Percentiles rank a stretch among this genome's conserved stretches.
These are phyloP conservation scores for Naganishia antarctica DNA, from an alignment of 768 basidiomycete genomes.

Conservation along the genomic window DNA sequence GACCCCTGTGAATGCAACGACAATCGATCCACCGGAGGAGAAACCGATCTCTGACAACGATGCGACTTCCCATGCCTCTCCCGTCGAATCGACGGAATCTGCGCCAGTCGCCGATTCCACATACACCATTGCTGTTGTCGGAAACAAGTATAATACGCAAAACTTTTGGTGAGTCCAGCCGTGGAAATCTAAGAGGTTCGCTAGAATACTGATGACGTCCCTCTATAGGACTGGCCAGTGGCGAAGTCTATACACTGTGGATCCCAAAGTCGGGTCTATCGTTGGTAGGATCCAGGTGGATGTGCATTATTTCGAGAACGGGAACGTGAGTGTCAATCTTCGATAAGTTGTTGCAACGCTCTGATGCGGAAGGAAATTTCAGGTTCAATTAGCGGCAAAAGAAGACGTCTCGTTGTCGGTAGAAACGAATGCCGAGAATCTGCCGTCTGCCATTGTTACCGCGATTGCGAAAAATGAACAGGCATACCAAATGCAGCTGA, in stretches of 20 bases:
- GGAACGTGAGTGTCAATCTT: slow-evolving; percentile 61
- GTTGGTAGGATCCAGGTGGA: slow-evolving; percentile 72
- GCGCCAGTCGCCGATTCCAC: slow-evolving; percentile 24
- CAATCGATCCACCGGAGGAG: background rate
- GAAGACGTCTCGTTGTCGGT: slow-evolving; percentile 61
- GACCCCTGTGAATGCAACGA: too few relatives aligned
- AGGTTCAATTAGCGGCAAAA: slow-evolving; percentile 86
- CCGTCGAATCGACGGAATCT: background rate
- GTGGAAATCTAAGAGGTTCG: background rate
- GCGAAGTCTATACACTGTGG: slow-evolving; percentile 78
- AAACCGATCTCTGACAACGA: background rate
- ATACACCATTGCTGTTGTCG: slow-evolving; percentile 71
- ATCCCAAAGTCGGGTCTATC: slow-evolving; percentile 61
- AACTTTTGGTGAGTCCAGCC: slow-evolving; percentile 72
- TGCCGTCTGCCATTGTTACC: slow-evolving; percentile 58
- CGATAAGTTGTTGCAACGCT: too few relatives aligned
- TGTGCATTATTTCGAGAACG: slow-evolving; percentile 97
- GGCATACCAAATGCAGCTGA: slow-evolving; percentile 71
- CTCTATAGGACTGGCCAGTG: slow-evolving; percentile 80
- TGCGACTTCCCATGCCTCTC: background rate
- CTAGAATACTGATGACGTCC: background rate
- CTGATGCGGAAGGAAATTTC: background rate
- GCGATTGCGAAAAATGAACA: slow-evolving; percentile 67
- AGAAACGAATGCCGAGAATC: slow-evolving; percentile 33
- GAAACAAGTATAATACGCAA: slow-evolving; percentile 87